Conservation (phyloP, 768 basidiomycete genomes). For the Mycena filopes region DNA sequence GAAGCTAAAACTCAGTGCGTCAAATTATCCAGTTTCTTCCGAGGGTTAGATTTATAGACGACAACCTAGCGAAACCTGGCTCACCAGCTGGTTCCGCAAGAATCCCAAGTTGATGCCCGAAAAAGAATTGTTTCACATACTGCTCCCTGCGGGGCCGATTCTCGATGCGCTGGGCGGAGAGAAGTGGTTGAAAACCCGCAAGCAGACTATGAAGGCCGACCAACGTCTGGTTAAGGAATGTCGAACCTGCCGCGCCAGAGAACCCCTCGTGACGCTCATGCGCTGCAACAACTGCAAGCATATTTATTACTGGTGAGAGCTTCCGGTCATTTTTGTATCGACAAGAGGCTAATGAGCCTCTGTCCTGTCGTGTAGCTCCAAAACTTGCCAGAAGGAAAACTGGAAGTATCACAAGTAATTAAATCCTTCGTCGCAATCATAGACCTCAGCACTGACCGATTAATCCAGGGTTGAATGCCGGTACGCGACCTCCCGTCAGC, state of each 20-base stretch:
- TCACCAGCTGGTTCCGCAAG: constrained; percentile 36
- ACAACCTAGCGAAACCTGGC: constrained; percentile 22
- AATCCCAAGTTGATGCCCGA: constrained; percentile 23
- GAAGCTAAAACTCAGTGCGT: constrained; percentile 32
- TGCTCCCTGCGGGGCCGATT: constrained; percentile 29
- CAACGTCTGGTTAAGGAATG: constrained; percentile 32
- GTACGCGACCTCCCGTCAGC: no score
- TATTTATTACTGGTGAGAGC: constrained; percentile 40
- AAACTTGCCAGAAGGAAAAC: constrained; percentile 37
- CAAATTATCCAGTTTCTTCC: not conserved
- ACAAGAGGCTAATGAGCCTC: not conserved
- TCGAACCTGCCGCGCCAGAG: constrained; percentile 30
- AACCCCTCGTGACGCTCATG: constrained; percentile 32
- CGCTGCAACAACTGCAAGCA: constrained; percentile 36
- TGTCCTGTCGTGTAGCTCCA: constrained; percentile 25
- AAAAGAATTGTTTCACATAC: not conserved
- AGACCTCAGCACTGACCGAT: not conserved
- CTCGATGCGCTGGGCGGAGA: constrained; percentile 33
- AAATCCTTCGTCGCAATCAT: constrained; percentile 13
- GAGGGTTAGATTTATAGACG: not conserved
- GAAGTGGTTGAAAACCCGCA: constrained; percentile 32
- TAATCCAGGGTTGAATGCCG: constrained; percentile 10
- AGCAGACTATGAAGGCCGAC: constrained; percentile 27
- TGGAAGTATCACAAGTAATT: constrained; percentile 42
- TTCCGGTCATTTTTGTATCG: not conserved